A percentile compares a stretch with the other conserved stretches of the same genome.
These are phyloP conservation scores for Zygotorulaspora mrakii DNA, from an alignment of 1,139 yeast species.

Conservation along the genomic window DNA sequence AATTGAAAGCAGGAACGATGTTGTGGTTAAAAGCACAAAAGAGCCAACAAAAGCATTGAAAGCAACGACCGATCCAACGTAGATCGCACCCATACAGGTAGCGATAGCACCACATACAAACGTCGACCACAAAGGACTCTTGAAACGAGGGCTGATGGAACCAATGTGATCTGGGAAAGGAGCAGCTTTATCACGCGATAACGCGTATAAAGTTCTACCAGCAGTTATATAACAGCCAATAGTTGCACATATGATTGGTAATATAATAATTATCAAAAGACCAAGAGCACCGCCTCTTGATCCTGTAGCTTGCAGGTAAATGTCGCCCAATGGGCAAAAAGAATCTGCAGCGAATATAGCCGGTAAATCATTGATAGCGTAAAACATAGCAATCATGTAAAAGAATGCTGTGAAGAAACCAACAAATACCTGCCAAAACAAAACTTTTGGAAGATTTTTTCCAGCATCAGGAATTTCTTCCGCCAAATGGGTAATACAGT, in stretches of 20 bases:
- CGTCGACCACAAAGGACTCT: constrained; percentile 11
- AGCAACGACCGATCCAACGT: constrained; percentile 10
- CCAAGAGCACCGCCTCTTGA: constrained; percentile 11
- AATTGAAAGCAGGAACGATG: constrained; percentile 8
- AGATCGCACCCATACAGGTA: constrained; percentile 10
- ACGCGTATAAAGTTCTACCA: constrained; percentile 10
- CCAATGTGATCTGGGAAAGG: constrained; percentile 8
- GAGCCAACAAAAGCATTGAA: constrained; percentile 12
- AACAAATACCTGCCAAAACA: constrained; percentile 9
- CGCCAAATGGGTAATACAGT: constrained; percentile 10
- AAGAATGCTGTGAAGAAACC: constrained; percentile 10
- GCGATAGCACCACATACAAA: constrained; percentile 7
- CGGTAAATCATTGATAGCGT: constrained; percentile 8
- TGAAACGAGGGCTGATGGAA: constrained; percentile 6
- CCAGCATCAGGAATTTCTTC: constrained; percentile 12
- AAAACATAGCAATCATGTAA: constrained; percentile 11
- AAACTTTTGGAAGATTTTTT: constrained; percentile 8
- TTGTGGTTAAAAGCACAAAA: constrained; percentile 8
- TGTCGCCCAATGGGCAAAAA: constrained; percentile 9
- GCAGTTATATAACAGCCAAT: constrained; percentile 11
- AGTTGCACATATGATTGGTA: constrained; percentile 9
- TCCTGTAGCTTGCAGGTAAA: constrained; percentile 9
- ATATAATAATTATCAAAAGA: constrained; percentile 5
- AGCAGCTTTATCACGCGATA: constrained; percentile 11
- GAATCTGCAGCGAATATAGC: constrained; percentile 9